Conservation (phyloP, 129 eudicot genomes). For the Cynara cardunculus region DNA sequence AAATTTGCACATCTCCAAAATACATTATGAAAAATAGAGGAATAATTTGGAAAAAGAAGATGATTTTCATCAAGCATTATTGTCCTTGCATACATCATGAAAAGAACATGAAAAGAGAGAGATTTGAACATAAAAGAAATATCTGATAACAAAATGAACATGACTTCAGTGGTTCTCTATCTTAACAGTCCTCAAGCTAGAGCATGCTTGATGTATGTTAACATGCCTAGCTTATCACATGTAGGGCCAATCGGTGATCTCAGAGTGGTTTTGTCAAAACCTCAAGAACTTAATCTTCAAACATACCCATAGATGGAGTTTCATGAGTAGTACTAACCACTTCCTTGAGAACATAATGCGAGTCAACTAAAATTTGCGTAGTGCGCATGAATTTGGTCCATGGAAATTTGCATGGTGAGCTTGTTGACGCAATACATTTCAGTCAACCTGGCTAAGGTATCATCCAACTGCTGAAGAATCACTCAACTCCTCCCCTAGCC, state of each 20-base stretch:
- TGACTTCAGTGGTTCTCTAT: too few species aligned
- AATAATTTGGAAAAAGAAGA: neutral
- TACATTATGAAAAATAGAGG: neutral
- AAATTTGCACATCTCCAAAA: conserved; percentile 1
- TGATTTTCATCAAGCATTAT: neutral
- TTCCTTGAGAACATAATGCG: neutral
- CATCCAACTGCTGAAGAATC: too few species aligned
- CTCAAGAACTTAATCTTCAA: neutral
- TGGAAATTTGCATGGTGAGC: neutral
- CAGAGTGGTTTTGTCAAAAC: neutral
- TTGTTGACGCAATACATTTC: too few species aligned
- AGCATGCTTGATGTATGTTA: too few species aligned
- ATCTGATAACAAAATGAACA: neutral
- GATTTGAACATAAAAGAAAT: too few species aligned
- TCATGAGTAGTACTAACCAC: neutral
- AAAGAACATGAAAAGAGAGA: too few species aligned
- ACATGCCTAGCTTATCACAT: too few species aligned
- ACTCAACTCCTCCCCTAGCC: too few species aligned
- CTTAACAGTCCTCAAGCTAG: too few species aligned
- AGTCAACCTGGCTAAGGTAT: neutral
- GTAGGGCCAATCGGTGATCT: neutral
- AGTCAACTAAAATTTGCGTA: neutral
- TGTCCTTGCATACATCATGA: neutral
- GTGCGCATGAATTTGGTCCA: neutral
- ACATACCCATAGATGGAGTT: neutral